Evolutionary conservation across 2,329 filamentous ascomycete genomes (phyloP), one percentile per base, ranked within the genome.

Genomic region (Pseudogymnoascus sp.): DNA sequence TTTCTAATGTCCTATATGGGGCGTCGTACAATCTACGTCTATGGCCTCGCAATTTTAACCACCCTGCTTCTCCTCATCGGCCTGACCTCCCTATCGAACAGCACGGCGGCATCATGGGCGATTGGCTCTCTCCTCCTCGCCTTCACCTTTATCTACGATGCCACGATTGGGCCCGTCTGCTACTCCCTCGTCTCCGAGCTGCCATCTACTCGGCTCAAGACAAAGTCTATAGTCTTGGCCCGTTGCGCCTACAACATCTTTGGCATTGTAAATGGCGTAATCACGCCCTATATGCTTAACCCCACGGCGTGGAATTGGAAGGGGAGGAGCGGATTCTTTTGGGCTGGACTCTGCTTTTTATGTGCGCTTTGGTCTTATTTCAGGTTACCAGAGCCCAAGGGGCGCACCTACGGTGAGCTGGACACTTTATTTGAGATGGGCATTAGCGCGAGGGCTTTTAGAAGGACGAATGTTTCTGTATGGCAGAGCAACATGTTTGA

Each of bases 281-380:
- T 96, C 41, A 93, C 90, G 0, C 92, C 92, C 0, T 94, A 94
- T 75, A 96, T 96, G 91, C 80, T 95, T 50, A 96, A 96, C 75
- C 90, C 91, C 0, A 81, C 79, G 1, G 88, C 85, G 0, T 96
- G 92, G 91, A 79, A 94, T 74, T 96, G 91, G 91, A 80, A 84
- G 64, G 93, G 92, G 75, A 92, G 82, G 69, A 83, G 90, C 0
- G 90, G 90, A 29, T 94, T 95, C 76, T 94, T 96, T 79, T 96
- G 90, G 90, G 81, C 81, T 77, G 89, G 83, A 0, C 84, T 89
- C 61, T 92, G 89, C 76, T 90, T 91, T 76, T 74, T 85, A 61
- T 94, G 89, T 76, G 84, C 92, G 69, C 76, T 94, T 13, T 96
- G 93, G 75, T 88, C 87, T 0, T 92, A 84, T 71, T 92, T 91